Base-by-base conservation (phyloP, 371 early-diverging fungal species). In the Saksenaea vasiformis region DNA sequence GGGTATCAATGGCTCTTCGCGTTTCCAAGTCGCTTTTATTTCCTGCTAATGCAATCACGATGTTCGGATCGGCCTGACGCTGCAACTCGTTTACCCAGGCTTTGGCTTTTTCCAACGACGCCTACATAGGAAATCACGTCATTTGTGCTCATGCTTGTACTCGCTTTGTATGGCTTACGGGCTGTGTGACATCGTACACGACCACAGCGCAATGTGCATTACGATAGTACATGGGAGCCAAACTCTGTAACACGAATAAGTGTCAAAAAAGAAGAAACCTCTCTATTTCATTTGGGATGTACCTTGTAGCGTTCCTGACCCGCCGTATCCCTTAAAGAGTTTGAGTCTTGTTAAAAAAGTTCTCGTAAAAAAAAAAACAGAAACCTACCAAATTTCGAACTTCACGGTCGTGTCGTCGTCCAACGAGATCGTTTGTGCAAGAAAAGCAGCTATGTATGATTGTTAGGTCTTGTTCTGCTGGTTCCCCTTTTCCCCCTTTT, bases 141-240 rank as follows among this genome's bases (percentile, higher is more conserved):
- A 47, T 10, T 22, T 26, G 5, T n/a, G 10, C 10, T 5, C 22
- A n/a, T 22, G 5, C 24, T 11, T 3, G 51, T 38, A 58, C 78
- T 31, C 19, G 1, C 14, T 54, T 24, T 15, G 14, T 24, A 41
- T 19, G 27, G 67, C 82, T 66, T 84, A 88, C 90, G 51, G 89
- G 75, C 78, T 97, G 95, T 37, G 99, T 98, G 69, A 99, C 93
- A 83, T 99, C 99, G 74, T 98, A 99, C 14, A 93, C 98, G 19
- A 98, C 95, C 5, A 97, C 90, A 3, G 97, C 98, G 56, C 94
- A 95, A 75, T 93, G 93, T 19, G 99, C 98, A 73, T 95, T 96
- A 60, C 99, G 86, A 77, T 99, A 99, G 80, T 99, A 99, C 96
- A 97, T 98, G 35, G 98, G 98, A 51, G 99, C 99, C 71, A 99